These are phyloP conservation scores for Pyrus bretschneideri DNA, from an alignment of 306 rosid genomes.

Conservation along the genomic window DNA sequence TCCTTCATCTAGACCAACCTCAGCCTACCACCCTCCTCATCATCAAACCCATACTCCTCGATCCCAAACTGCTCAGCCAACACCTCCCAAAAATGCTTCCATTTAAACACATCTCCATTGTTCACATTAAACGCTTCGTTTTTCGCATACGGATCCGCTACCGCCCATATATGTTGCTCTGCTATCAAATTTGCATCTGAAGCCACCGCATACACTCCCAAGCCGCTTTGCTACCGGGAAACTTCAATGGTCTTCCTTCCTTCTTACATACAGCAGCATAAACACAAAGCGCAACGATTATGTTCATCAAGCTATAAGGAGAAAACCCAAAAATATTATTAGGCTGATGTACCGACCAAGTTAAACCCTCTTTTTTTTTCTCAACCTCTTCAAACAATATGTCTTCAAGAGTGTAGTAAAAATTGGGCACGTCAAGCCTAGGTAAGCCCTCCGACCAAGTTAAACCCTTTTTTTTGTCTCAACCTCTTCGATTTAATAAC, in stretches of 20 bases:
- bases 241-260: slow-evolving; percentile 32
- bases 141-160: too few relatives aligned
- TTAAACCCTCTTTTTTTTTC: slow-evolving; percentile 27
- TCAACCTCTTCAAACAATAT: slow-evolving; percentile 38
- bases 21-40: slow-evolving; percentile 7
- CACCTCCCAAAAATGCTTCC: too few relatives aligned
- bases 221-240: slow-evolving; percentile 37
- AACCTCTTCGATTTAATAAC: too few relatives aligned
- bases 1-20: slow-evolving; percentile 42
- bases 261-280: slow-evolving; percentile 67
- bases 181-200: slow-evolving; percentile 70
- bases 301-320: slow-evolving; percentile 54
- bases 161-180: slow-evolving; percentile 28
- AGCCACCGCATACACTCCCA: slow-evolving; percentile 42
- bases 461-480: too few relatives aligned
- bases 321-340: slow-evolving; percentile 49
- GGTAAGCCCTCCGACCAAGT: too few relatives aligned
- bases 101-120: too few relatives aligned
- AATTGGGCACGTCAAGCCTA: too few relatives aligned
- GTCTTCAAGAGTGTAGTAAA: neutral
- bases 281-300: slow-evolving; percentile 30
- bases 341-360: slow-evolving; percentile 58
- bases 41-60: slow-evolving; percentile 53
- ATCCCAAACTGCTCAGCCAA: slow-evolving; percentile 51
- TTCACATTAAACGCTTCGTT: too few relatives aligned